Evolutionary conservation across 768 basidiomycete genomes (phyloP).

Genomic region (Tricholoma saponaceum): DNA sequence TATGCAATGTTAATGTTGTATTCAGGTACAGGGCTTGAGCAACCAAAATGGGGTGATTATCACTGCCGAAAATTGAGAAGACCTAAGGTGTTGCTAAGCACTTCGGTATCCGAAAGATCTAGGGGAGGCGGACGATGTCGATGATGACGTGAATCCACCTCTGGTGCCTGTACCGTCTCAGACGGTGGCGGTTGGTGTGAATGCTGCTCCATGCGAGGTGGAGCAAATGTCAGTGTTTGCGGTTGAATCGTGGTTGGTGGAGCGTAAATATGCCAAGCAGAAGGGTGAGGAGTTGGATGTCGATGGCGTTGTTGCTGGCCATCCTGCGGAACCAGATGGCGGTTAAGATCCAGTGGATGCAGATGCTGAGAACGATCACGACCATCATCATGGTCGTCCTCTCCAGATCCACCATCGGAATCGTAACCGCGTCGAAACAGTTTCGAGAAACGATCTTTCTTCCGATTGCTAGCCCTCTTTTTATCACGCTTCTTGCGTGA

Average conservation of each 20-base stretch:
- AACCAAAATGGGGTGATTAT: not conserved
- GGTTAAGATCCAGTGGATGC: not conserved
- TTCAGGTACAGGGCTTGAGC: not conserved
- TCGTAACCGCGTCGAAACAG: not conserved
- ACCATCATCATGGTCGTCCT: not conserved
- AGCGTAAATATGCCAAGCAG: not conserved
- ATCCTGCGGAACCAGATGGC: not conserved
- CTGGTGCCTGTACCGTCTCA: not conserved
- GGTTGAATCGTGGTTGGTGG: not conserved
- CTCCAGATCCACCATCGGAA: not conserved
- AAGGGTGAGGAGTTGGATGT: not conserved
- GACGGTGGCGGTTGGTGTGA: not conserved
- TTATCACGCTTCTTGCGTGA: not conserved
- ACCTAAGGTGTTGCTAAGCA: not conserved
- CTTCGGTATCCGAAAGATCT: not conserved
- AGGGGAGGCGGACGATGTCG: not conserved
- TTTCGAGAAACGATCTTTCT: slow-evolving; percentile 11
- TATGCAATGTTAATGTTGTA: not conserved
- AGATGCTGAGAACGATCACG: not conserved
- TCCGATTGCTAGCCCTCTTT: not conserved
- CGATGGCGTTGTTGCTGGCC: not conserved
- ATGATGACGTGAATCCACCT: not conserved
- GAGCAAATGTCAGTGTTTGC: not conserved
- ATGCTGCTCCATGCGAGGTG: not conserved
- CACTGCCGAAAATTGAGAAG: not conserved